Base-by-base conservation (phyloP, 176 grass and related monocot genomes). In the Zoysia japonica region DNA sequence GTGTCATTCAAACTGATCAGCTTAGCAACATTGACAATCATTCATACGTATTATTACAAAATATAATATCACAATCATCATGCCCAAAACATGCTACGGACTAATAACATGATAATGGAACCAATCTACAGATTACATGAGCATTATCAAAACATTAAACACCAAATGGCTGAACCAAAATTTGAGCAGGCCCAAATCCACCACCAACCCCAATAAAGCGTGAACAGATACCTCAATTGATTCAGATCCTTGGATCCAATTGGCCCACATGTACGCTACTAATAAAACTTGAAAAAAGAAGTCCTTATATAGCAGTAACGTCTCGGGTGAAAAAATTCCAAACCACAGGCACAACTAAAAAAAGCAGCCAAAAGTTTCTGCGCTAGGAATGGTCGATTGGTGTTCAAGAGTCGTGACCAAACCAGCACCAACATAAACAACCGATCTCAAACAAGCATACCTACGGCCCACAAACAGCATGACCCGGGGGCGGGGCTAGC, bases 241-340 rank as follows among this genome's bases (percentile, higher is more conserved):
- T 28, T 52, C 48, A 75, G 35, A 79, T 75, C 10, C 57, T 57
- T 75, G 42, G 11, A 79, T 35, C 70, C 68, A 45, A 6, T 16
- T 9, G 2, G 28, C 28, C 28, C 28, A 28, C 28, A 28, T 28
- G 28, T 28, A 28, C 28, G 28, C 28, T 28, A 28, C 28, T 28
- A 28, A 28, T 28, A 28, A 28, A 28, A 28, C 28, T 28, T 28
- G 28, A 28, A 28, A 28, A 28, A 28, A 28, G 28, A 28, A 28
- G 28, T 28, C 28, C 28, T 28, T 28, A 28, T 28, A 28, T 28
- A 28, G 28, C 28, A 28, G 28, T 28, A 28, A 28, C 28, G 28
- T 28, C 28, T 28, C 28, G 28, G 28, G 3, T 57, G 61, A 65
- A 11, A 5, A 70, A 56, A 35, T 40, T 9, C 45, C 35, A n/a